phyloP scores from a whole-genome alignment of 2,329 filamentous ascomycete species.

The Xylaria sp. region DNA sequence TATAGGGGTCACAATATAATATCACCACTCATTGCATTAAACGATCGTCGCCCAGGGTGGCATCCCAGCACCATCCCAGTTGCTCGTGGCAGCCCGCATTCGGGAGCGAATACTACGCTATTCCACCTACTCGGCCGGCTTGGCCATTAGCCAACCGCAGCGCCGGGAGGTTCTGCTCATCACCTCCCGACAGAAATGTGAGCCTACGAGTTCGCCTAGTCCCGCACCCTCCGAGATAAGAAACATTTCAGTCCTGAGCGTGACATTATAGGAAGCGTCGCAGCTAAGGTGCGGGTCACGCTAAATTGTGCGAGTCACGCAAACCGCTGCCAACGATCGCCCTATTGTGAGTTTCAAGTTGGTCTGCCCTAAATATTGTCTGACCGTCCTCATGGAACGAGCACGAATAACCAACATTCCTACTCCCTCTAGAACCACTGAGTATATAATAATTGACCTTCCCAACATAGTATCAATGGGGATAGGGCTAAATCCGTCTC shows the following conservation, averaged over 20 bases:
- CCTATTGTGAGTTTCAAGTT: slow-evolving; percentile 16
- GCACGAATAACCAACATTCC: slow-evolving; percentile 2
- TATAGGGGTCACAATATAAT: slow-evolving; percentile 23
- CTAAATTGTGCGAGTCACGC: slow-evolving; percentile 5
- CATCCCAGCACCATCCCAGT: slow-evolving; percentile 26
- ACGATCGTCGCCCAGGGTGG: slow-evolving; percentile 29
- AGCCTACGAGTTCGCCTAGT: slow-evolving; percentile 15
- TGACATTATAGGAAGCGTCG: neutral
- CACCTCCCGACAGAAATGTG: slow-evolving; percentile 3
- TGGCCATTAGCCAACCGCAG: slow-evolving; percentile 18
- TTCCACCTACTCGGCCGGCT: slow-evolving; percentile 15
- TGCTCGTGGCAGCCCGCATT: slow-evolving; percentile 33
- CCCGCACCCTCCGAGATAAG: slow-evolving; percentile 10
- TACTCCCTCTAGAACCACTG: neutral
- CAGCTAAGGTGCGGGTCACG: slow-evolving; percentile 7
- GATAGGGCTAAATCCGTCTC: slow-evolving; percentile 16
- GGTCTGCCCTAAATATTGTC: neutral
- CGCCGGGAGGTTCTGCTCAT: slow-evolving; percentile 19
- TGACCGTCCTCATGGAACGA: neutral
- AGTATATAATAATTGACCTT: slow-evolving; percentile 2
- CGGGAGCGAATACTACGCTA: slow-evolving; percentile 23
- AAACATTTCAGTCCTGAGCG: slow-evolving; percentile 5
- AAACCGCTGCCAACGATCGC: slow-evolving; percentile 1
- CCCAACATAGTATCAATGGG: slow-evolving; percentile 1
- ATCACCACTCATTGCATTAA: slow-evolving; percentile 30